Base-by-base conservation (phyloP, 352 stramenopile genomes). In the Phytophthora fragariae region DNA sequence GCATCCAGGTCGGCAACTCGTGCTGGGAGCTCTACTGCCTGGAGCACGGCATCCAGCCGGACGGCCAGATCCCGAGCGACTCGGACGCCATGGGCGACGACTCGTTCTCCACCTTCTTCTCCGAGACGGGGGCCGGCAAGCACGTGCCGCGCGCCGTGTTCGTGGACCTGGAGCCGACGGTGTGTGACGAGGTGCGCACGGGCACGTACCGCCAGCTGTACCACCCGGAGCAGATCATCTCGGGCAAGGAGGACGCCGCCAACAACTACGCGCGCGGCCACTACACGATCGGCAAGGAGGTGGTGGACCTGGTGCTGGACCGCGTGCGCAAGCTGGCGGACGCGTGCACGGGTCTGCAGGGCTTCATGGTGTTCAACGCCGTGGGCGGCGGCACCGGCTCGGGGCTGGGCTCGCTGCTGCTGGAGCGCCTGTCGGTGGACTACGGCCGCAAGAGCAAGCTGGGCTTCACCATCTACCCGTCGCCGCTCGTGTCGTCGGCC, bases 221-320 rank as follows among this genome's bases (percentile, higher is more conserved):
- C 85, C 97, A 99, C 79, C 97, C 97, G 7, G 97, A 99, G 75
- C 96, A 99, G 81, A 98, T 99, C 80, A 99, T 99, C 79, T 98
- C 90, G 62, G 98, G 97, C 82, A 99, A 99, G 86, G 97, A 99
- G 77, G 95, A 98, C 78, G 96, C 95, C 1, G 90, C 88, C 35
- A 97, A 97, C 85, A 97, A 93, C 79, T 92, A 90, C 53, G 96
- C 96, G 60, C 94, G 94, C 82, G 96, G 96, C 66, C 95, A 99
- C 84, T 97, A 96, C 83, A 97, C 88, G 50, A 94, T 95, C 72
- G 86, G 92, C 59, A 98, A 99, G 92, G 97, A 99, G 80, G 97
- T 98, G 59, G 94, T 99, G 21, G 97, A 99, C 82, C 75, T 94
- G 15, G 96, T 99, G 54, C 90, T 99, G 58, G 97, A 99, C 81